A percentile compares a stretch with the other conserved stretches of the same genome.
These are phyloP conservation scores for Penicillium nordicum DNA, from an alignment of 2,329 filamentous ascomycete genomes.

Conservation along the genomic window DNA sequence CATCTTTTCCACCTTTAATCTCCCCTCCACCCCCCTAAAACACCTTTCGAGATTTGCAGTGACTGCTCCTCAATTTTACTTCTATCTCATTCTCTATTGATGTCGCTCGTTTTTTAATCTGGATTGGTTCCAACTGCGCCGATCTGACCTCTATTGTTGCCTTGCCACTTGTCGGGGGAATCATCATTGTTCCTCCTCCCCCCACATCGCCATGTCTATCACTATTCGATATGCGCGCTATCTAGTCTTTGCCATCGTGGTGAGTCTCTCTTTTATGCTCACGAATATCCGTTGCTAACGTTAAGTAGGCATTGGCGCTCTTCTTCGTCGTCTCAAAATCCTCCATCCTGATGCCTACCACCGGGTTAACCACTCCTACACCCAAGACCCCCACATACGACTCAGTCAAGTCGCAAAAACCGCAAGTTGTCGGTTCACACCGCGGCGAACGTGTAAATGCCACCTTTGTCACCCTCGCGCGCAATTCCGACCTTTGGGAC, in stretches of 20 bases:
- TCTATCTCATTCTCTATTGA: background rate
- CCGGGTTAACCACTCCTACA: conserved; percentile 14
- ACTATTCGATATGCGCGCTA: conserved; percentile 52
- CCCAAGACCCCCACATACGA: conserved; percentile 19
- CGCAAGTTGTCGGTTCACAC: conserved; percentile 47
- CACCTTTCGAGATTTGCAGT: conserved; percentile 2
- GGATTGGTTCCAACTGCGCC: conserved; percentile 3
- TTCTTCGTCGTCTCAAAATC: conserved; percentile 78
- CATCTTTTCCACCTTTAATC: conserved; percentile 8
- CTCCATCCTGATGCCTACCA: conserved; percentile 42
- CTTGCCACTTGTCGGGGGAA: conserved; percentile 8
- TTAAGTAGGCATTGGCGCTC: conserved; percentile 58
- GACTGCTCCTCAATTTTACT: background rate
- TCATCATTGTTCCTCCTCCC: conserved; percentile 5
- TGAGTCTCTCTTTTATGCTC: conserved; percentile 48
- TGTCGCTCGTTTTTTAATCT: conserved; percentile 6
- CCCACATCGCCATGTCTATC: conserved; percentile 19
- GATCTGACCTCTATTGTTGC: conserved; percentile 12
- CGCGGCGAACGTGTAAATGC: conserved; percentile 80
- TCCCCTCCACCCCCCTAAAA: conserved; percentile 4
- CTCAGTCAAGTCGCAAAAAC: conserved; percentile 17
- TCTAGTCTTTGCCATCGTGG: conserved; percentile 78
- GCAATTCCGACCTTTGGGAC: conserved; percentile 93
- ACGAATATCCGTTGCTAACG: background rate
- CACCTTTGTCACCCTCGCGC: conserved; percentile 92